Base-by-base conservation (phyloP, 2,329 filamentous ascomycete species). In the Fusarium tuaranense region DNA sequence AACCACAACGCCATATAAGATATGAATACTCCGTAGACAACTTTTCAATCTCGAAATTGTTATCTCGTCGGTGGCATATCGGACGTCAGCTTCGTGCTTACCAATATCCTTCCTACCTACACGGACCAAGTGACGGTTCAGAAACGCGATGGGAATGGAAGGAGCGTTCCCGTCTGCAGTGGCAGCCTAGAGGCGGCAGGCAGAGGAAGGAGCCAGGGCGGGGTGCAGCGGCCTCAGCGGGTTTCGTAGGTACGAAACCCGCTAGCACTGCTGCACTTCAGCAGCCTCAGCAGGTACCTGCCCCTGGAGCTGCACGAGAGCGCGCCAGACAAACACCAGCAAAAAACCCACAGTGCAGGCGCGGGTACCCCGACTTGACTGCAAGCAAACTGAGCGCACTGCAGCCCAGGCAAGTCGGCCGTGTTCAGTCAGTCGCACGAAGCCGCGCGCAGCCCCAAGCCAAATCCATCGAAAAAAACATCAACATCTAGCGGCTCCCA, bases 391-490 rank as follows among this genome's bases (percentile, higher is more conserved):
- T 30, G 22, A 32, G 27, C 22, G 46, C 46, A 48, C 46, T 48
- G 22, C 46, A 48, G 46, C 22, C 46, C 44, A 53, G 27, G 25
- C 18, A 30, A 27, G 65, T 70, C 68, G 18, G 68, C 70, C 70
- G 55, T 71, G 70, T 69, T 68, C 60, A 38, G 70, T 76, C 73
- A 38, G 73, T 77, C 75, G 76, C 72, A 77, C 73, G 65, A 77
- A 77, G 70, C 67, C 70, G 67, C 65, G 58, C 65, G 62, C 65
- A 70, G 72, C 62, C 27, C 66, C 57, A 70, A 68, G 69, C 74
- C 67, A 66, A 74, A 72, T 68, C 67, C 73, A 77, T 79, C 75
- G 67, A 76, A 80, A 71, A 80, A 78, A 68, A 69, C 78, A 78
- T 73, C 78, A 73, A 76, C 76, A 76, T 74, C 68, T 62, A 76